Evolutionary conservation across 2,329 filamentous ascomycete species (phyloP), one percentile per base, ranked within the genome.

Genomic region (Paramyrothecium sp.): DNA sequence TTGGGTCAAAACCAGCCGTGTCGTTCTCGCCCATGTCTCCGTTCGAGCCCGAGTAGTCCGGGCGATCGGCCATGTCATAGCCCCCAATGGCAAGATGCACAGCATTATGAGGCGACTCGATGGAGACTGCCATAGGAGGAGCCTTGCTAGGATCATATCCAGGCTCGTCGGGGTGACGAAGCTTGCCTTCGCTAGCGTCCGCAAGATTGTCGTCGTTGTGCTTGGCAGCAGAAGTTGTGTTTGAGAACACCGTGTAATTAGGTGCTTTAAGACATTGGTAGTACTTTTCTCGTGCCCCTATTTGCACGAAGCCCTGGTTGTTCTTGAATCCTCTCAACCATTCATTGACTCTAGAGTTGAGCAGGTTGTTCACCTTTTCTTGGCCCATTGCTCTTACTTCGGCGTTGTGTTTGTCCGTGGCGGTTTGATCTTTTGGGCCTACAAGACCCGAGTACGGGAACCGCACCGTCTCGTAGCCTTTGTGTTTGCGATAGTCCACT

Each of bases 11-110:
- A 7, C 56, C 60, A 7, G 69, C 68, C 26, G 67, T 71, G n/a
- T 72, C 67, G 54, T 71, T 72, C 55, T 68, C 67, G 3, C 68
- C 69, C 67, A 71, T 71, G 56, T 71, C 69, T 8, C 69, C 69
- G 17, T 70, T 69, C 7, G 70, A 20, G 20, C 54, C 51, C 20
- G 53, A 56, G 51, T 62, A 53, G 21, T 61, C 13, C 5, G 4
- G 13, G 41, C 4, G 57, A 3, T 22, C 30, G 10, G 50, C 13
- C 13, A 51, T 30, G 20, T 63, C 50, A 56, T 65, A 65, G 3
- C 67, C 67, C 34, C 68, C 68, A 23, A 71, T 53, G 23, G 68
- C 64, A 13, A 71, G 61, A 51, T 71, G 68, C 12, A 69, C 65
- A 1, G 53, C 56, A 54, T 70, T 69, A 54, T 69, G 67, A 2